Evolutionary conservation across 345 rosid genomes (phyloP).

Genomic region (Brassica rapa): DNA sequence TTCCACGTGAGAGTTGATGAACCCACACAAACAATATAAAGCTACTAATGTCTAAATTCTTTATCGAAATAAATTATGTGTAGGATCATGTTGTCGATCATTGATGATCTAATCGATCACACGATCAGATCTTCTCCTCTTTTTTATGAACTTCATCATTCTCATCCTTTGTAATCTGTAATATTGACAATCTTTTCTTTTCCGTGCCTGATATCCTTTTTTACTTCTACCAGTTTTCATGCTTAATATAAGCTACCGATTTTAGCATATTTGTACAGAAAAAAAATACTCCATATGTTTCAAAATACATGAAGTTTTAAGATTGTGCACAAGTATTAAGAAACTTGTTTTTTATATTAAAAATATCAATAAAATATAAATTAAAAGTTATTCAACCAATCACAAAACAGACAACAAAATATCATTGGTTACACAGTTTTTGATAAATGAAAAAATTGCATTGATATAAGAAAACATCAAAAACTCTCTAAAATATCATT

Average conservation of each 20-base stretch:
- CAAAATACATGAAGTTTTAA: no score
- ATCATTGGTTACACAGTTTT: no score
- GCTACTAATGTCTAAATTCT: background rate
- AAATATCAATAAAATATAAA: no score
- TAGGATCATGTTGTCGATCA: background rate
- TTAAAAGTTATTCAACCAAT: no score
- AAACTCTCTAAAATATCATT: no score
- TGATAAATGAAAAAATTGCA: no score
- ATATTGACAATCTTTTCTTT: background rate
- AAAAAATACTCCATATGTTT: no score
- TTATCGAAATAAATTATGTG: background rate
- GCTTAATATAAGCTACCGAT: background rate
- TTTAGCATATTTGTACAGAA: background rate
- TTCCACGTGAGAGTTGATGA: slow-evolving; percentile 32
- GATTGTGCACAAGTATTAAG: no score
- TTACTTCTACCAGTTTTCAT: background rate
- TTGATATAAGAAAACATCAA: no score
- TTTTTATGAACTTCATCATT: background rate
- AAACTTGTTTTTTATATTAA: no score
- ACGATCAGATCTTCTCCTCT: background rate
- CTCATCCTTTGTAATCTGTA: background rate
- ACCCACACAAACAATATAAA: background rate
- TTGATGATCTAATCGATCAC: background rate
- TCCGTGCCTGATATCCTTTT: background rate
- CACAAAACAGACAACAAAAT: no score